These are phyloP conservation scores for Lantana camara DNA, from an alignment of 257 asterid genomes.

Conservation along the genomic window DNA sequence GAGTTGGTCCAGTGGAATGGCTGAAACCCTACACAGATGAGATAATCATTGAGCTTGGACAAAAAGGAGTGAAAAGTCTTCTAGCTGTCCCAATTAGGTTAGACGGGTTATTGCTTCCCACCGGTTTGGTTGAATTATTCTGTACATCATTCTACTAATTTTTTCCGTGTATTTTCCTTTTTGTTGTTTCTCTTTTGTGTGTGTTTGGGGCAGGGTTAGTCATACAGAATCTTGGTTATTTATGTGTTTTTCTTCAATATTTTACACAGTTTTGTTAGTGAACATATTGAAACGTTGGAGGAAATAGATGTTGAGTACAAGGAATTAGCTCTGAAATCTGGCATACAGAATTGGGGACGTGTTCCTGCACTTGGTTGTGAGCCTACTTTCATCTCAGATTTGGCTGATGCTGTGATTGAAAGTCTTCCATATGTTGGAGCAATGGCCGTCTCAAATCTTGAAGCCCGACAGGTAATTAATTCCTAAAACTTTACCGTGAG, in stretches of 20 bases:
- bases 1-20: conserved; percentile 99
- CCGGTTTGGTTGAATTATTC: conserved; percentile 1
- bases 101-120: conserved; percentile 18
- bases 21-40: conserved; percentile 97
- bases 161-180: too few species aligned
- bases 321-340: conserved; percentile 94
- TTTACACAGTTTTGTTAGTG: conserved; percentile 85
- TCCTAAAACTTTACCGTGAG: not conserved
- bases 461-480: conserved; percentile 88
- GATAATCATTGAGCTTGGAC: conserved; percentile 88
- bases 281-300: conserved; percentile 97
- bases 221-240: conserved; percentile 18
- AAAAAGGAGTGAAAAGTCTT: conserved; percentile 90
- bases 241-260: conserved; percentile 15
- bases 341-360: conserved; percentile 95
- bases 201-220: too few species aligned
- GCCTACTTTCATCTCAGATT: conserved; percentile 88
- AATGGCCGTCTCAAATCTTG: conserved; percentile 97
- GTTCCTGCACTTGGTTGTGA: conserved; percentile 98
- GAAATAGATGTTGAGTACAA: conserved; percentile 99
- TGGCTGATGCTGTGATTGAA: conserved; percentile 98
- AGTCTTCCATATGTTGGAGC: conserved; percentile 99
- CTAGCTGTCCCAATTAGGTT: conserved; percentile 99
- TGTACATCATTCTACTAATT: not conserved
- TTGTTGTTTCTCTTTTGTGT: too few species aligned